phyloP scores from a whole-genome alignment of 2,329 filamentous ascomycete genomes.

The Colletotrichum australisinense region DNA sequence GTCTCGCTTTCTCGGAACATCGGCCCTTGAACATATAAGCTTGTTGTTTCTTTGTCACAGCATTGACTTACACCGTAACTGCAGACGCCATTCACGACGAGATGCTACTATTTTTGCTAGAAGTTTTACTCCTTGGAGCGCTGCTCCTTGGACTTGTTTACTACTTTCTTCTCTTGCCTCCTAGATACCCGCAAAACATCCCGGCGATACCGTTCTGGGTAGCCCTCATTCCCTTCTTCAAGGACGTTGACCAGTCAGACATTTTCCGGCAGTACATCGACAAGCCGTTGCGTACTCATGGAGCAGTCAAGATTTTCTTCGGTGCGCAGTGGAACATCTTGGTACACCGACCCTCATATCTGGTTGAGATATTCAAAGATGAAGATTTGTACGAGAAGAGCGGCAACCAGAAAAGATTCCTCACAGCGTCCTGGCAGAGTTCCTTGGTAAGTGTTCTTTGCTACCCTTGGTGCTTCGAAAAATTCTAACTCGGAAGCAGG shows the following conservation, averaged over 20 bases:
- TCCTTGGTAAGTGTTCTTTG: slow-evolving; percentile 38
- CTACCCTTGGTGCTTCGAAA: neutral
- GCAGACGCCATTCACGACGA: neutral
- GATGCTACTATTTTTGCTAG: slow-evolving; percentile 24
- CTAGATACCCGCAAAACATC: slow-evolving; percentile 48
- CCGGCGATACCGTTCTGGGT: slow-evolving; percentile 57
- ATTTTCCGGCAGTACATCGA: slow-evolving; percentile 53
- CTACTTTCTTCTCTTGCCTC: slow-evolving; percentile 38
- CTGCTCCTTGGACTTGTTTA: slow-evolving; percentile 16
- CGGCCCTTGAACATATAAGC: slow-evolving; percentile 13
- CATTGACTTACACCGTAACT: neutral
- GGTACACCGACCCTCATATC: slow-evolving; percentile 54
- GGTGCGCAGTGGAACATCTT: slow-evolving; percentile 61
- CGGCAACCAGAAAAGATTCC: slow-evolving; percentile 56
- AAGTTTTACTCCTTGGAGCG: slow-evolving; percentile 19
- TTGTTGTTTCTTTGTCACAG: neutral
- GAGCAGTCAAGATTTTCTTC: slow-evolving; percentile 61
- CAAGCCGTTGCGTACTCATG: slow-evolving; percentile 49
- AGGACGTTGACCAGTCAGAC: slow-evolving; percentile 55
- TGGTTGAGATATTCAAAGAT: slow-evolving; percentile 51
- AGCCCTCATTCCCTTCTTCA: slow-evolving; percentile 53
- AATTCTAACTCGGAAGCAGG: slow-evolving; percentile 37
- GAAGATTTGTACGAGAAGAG: slow-evolving; percentile 49
- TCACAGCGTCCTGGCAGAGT: slow-evolving; percentile 48
- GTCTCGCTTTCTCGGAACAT: neutral